Conservation (phyloP, 225 moss, liverwort and hornwort genomes). For the Thuidium tamariscinum region DNA sequence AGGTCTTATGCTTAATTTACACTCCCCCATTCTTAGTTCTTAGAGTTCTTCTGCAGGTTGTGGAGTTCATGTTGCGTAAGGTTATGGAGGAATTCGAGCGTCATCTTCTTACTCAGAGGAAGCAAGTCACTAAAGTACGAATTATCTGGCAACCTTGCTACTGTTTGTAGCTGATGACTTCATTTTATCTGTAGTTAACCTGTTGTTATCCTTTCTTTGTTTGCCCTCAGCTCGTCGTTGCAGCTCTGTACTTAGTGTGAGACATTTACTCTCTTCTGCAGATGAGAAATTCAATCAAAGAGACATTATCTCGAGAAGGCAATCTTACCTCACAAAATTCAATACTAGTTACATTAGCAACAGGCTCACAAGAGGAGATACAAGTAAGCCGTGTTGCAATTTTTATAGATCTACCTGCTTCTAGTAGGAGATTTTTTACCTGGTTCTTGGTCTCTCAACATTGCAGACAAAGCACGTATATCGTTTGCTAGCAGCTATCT, state of each 20-base stretch:
- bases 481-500: background rate
- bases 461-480: background rate
- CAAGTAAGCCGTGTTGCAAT: slow-evolving; percentile 6
- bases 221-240: background rate
- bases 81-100: slow-evolving; percentile 65
- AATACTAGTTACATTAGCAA: slow-evolving; percentile 36
- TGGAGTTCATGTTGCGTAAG: slow-evolving; percentile 59
- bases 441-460: background rate
- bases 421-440: background rate
- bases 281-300: slow-evolving; percentile 47
- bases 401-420: background rate
- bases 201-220: background rate
- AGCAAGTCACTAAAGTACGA: slow-evolving; percentile 48
- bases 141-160: background rate
- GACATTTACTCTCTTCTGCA: background rate
- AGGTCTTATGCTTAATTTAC: background rate
- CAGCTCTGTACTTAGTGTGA: background rate
- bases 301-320: slow-evolving; percentile 23
- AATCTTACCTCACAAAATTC: slow-evolving; percentile 29
- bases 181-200: background rate
- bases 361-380: slow-evolving; percentile 48
- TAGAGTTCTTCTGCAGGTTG: slow-evolving; percentile 20
- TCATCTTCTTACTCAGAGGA: slow-evolving; percentile 47
- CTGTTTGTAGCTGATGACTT: background rate
- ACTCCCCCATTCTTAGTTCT: background rate